Evolutionary conservation across 495 filamentous ascomycete species (phyloP).

Genomic region (Cetradonia linearis): DNA sequence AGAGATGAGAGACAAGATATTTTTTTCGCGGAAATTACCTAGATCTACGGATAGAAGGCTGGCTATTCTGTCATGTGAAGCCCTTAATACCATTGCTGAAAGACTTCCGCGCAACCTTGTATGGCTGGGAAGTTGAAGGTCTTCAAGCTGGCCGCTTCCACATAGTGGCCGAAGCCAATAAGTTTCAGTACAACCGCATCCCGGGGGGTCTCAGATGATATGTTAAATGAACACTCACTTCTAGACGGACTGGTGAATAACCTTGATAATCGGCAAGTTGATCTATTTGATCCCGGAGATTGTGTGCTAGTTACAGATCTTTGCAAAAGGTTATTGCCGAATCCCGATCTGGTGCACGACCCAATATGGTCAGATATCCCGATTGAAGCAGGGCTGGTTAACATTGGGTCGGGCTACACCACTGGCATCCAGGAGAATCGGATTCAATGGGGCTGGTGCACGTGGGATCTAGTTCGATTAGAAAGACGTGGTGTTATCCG

Average conservation of each 20-base stretch:
- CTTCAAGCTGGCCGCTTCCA: neutral
- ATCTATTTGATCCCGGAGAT: neutral
- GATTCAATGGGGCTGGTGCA: constrained; percentile 6
- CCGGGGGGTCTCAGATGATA: neutral
- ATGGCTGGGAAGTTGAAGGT: constrained; percentile 1
- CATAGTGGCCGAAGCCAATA: neutral
- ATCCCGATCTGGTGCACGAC: neutral
- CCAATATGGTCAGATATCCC: neutral
- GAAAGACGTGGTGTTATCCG: neutral
- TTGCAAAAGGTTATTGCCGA: neutral
- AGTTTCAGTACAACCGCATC: neutral
- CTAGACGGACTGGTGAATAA: constrained; percentile 1
- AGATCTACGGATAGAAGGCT: neutral
- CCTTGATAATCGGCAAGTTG: neutral
- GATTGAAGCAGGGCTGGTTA: too few species aligned
- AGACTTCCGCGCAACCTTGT: constrained; percentile 1
- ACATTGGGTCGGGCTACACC: neutral
- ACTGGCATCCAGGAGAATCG: neutral
- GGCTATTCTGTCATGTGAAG: neutral
- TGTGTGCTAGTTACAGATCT: neutral
- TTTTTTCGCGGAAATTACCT: neutral
- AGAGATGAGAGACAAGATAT: neutral
- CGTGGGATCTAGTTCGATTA: constrained; percentile 8
- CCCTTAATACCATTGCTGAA: neutral
- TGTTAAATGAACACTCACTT: neutral